These are phyloP conservation scores for Emmonsiellopsis sp. DNA, from an alignment of 2,329 filamentous ascomycete genomes.

Conservation along the genomic window DNA sequence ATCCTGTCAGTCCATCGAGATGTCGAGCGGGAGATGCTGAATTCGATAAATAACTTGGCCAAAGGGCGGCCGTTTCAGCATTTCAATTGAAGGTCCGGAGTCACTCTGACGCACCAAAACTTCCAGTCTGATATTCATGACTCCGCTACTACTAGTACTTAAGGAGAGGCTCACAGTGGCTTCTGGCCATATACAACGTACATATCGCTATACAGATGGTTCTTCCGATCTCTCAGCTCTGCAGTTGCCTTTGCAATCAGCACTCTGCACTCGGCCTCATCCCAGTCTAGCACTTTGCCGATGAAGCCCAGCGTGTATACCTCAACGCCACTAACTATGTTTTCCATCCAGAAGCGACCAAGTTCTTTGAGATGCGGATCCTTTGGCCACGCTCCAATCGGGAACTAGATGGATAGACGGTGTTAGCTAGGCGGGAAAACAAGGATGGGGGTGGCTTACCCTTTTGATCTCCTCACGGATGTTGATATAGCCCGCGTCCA, in stretches of 20 bases:
- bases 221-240: conserved; percentile 21
- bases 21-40: no score
- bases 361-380: conserved; percentile 41
- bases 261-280: conserved; percentile 20
- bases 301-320: conserved; percentile 19
- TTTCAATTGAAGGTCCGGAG: no score
- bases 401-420: conserved; percentile 15
- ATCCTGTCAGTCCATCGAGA: no score
- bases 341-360: conserved; percentile 21
- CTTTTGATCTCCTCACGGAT: neutral
- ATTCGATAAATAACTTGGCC: no score
- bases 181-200: conserved; percentile 8
- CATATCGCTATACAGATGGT: conserved; percentile 20
- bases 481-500: conserved; percentile 16
- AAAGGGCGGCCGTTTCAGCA: no score
- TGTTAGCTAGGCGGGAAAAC: neutral
- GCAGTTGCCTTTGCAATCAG: conserved; percentile 23
- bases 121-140: no score
- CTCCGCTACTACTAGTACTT: no score
- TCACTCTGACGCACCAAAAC: no score
- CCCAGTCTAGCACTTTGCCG: conserved; percentile 21
- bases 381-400: conserved; percentile 30
- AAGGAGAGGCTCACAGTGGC: neutral
- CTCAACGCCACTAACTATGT: conserved; percentile 16
- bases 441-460: neutral